Percentiles rank a stretch among this genome's conserved stretches.
Conservation (phyloP, 1,284 basidiomycete species). For the Microbotryum violaceum region DNA sequence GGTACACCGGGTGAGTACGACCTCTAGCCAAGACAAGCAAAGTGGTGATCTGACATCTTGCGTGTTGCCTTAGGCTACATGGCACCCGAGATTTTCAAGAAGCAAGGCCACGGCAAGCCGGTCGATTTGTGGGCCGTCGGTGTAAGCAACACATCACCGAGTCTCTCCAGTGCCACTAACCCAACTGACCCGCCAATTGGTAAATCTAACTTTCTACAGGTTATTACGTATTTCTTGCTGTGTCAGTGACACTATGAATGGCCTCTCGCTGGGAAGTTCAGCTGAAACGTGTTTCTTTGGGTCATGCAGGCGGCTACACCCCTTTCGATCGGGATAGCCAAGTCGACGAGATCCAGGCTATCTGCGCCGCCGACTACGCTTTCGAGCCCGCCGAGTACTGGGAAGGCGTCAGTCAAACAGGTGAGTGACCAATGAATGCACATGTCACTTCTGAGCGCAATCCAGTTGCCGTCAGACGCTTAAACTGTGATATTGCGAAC, state of each 20-base stretch:
- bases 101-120: slow-evolving; percentile 88
- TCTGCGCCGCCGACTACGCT: slow-evolving; percentile 81
- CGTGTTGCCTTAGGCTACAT: slow-evolving; percentile 55
- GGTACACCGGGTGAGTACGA: slow-evolving; percentile 65
- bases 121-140: slow-evolving; percentile 84
- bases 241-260: background rate
- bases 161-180: background rate
- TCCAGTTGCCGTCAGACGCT: background rate
- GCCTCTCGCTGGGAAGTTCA: too few relatives aligned
- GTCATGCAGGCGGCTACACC: slow-evolving; percentile 53
- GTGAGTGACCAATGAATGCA: slow-evolving; percentile 32
- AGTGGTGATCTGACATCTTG: background rate
- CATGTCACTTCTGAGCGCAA: background rate
- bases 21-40: too few relatives aligned
- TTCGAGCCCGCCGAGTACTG: slow-evolving; percentile 60
- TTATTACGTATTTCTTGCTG: slow-evolving; percentile 20
- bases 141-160: slow-evolving; percentile 56
- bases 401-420: slow-evolving; percentile 35
- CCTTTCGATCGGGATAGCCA: slow-evolving; percentile 58
- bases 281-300: background rate
- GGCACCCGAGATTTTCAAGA: slow-evolving; percentile 97
- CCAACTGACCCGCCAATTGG: background rate
- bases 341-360: slow-evolving; percentile 55
- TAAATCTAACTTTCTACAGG: background rate
- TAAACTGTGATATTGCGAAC: slow-evolving; percentile 3